Evolutionary conservation across 2,329 filamentous ascomycete species (phyloP), one percentile per base, ranked within the genome.

Genomic region (Coniochaeta hoffmannii): DNA sequence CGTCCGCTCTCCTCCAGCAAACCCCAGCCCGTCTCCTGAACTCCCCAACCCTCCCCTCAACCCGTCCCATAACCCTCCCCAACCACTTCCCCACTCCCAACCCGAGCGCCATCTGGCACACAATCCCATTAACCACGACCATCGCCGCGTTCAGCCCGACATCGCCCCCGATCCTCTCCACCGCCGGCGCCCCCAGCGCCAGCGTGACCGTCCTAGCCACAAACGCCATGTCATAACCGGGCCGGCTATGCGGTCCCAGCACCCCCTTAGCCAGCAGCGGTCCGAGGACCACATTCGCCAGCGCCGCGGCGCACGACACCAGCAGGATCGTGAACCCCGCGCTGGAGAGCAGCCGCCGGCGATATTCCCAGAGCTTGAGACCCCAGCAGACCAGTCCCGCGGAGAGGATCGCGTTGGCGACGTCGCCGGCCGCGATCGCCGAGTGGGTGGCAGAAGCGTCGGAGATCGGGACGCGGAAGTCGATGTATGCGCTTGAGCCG

Each of bases 301-400:
- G 65, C 0, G 77, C 76, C 0, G 71, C 65, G 0, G 63, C 50
- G 0, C 68, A 58, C 10, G 73, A 72, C 2, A 76, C 64, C 3
- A 71, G 7, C 4, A 75, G 59, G 0, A 73, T 71, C 2, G 72
- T 64, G 4, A 74, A 35, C 0, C 78, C 77, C 0, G 71, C 71
- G 1, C 68, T 60, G 22, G 74, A 78, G 49, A 76, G 69, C 1
- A 81, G 68, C 52, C 76, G 75, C 2, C 60, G 58, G 4, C 76
- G 75, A 63, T 75, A 78, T 58, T 79, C 76, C 60, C 74, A 78
- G 3, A 81, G 68, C 64, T 80, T 81, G 59, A 81, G 73, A 0
- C 78, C 78, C 78, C 78, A 81, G 3, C 73, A 69, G 2, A 80
- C 69, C 24, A 81, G 77, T 11, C 77, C 78, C 3, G 74, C 72